Evolutionary conservation across 371 early-diverging fungal species (phyloP), one percentile per base, ranked within the genome.

Genomic region (Mucor ambiguus): DNA sequence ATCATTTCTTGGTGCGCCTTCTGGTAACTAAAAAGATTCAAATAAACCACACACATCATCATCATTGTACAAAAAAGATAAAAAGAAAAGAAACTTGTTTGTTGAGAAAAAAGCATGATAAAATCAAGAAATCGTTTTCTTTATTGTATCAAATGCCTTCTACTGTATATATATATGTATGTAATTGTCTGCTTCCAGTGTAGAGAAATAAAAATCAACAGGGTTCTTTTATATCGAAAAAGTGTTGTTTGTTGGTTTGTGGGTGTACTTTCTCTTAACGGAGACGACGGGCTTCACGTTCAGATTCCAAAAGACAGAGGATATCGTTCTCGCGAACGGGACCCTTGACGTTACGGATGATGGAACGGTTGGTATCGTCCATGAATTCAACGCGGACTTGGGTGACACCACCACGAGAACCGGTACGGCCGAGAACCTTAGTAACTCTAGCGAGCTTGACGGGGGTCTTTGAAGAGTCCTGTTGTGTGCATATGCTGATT

Each of bases 341-440:
- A 65, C 98, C 98, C 89, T 95, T 96, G 77, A 98, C 98, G 87
- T 98, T 98, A 82, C 98, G 96, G 85, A 98, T 95, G 87, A 98
- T 96, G 81, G 94, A 92, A 71, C 98, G 96, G 86, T 83, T 81
- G 75, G 90, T 82, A 76, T 97, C 96, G 84, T 97, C 97, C 87
- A 97, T 89, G 87, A 97, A 93, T 87, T 97, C 98, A 77, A 97
- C 98, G 74, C 97, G 94, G 81, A 98, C 98, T 87, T 98, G 98
- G 77, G 98, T 97, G 79, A 98, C 98, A 87, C 97, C 94, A 89
- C 95, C 95, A 81, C 98, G 96, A 80, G 98, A 98, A 81, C 98
- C 98, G 71, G 98, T 98, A 77, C 98, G 95, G 83, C 98, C 98
- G 75, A 98, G 92, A 72, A 97, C 94, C 89, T 97, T 96, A 74